phyloP scores from a whole-genome alignment of 2,329 filamentous ascomycete genomes.

The Capronia coronata region DNA sequence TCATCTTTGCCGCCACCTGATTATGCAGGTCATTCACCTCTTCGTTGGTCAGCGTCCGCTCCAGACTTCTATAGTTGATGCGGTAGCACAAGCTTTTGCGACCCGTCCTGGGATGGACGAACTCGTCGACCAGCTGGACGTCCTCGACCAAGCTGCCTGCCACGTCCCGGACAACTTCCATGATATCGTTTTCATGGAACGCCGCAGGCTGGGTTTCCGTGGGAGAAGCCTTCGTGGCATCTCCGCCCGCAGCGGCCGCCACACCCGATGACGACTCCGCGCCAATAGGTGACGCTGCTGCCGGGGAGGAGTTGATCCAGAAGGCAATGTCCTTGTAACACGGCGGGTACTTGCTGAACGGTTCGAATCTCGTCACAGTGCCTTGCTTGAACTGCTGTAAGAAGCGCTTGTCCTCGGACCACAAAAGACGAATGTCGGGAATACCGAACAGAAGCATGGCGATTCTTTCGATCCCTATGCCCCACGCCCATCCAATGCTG shows the following conservation, averaged over 20 bases:
- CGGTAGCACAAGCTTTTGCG: slow-evolving; percentile 83
- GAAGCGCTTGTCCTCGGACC: slow-evolving; percentile 80
- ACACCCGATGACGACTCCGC: slow-evolving; percentile 42
- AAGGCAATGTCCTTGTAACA: slow-evolving; percentile 92
- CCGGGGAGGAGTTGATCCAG: slow-evolving; percentile 57
- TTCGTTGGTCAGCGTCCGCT: slow-evolving; percentile 77
- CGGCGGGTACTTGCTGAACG: slow-evolving; percentile 85
- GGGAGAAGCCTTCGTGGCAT: slow-evolving; percentile 34
- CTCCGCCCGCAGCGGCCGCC: slow-evolving; percentile 32
- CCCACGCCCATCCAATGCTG: slow-evolving; percentile 90
- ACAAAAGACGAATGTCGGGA: slow-evolving; percentile 93
- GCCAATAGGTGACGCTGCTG: slow-evolving; percentile 33
- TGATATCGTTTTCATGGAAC: slow-evolving; percentile 93
- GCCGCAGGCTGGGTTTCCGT: slow-evolving; percentile 35
- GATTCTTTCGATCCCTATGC: slow-evolving; percentile 85
- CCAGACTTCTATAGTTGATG: slow-evolving; percentile 87
- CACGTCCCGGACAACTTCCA: slow-evolving; percentile 84
- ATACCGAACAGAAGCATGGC: slow-evolving; percentile 97
- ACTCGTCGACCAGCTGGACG: slow-evolving; percentile 76
- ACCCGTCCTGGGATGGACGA: slow-evolving; percentile 78
- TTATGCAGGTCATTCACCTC: slow-evolving; percentile 74
- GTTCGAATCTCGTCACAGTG: slow-evolving; percentile 60
- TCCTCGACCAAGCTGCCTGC: slow-evolving; percentile 83
- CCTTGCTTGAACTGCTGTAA: slow-evolving; percentile 66
- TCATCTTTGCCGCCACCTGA: slow-evolving; percentile 58